Evolutionary conservation across 768 basidiomycete genomes (phyloP), one percentile per base, ranked within the genome.

Genomic region (Hemileccinum impolitum): DNA sequence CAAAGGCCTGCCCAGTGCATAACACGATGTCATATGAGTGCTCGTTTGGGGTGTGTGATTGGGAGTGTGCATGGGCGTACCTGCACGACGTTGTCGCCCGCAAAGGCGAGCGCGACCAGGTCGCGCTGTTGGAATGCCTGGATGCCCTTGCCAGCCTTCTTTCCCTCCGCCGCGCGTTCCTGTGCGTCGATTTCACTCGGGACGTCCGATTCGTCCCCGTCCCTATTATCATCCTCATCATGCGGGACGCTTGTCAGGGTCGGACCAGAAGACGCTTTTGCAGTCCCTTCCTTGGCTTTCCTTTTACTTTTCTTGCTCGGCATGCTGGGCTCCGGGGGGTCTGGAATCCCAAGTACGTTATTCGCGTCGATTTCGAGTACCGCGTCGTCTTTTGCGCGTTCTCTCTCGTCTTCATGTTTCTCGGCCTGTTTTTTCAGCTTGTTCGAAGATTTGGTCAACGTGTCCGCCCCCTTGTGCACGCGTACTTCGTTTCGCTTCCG

Each of bases 81-180:
- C 70, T 88, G 84, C 6, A 96, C 84, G 28, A 98, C 95, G 55
- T 98, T 91, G 67, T 99, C 96, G 3, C 93, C 94, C 2, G 94
- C 95, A 72, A 99, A 99, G 0, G 96, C 96, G 47, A 84, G 82
- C 1, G 94, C 90, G 12, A 99, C 94, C 12, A 98, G 75, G 56
- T 98, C 93, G 34, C 90, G 78, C 66, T 98, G 95, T 64, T 89
- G 76, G 70, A 97, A 93, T 1, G 89, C 87, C 45, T 76, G 79
- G 0, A 80, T 64, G 19, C 72, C 72, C 41, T 62, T 66, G 36
- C 57, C 56, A 60, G 73, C 48, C 63, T 72, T 61, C 77, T 83
- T 37, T 66, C 61, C 56, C 72, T 80, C 45, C 1, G 77, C 58
- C 0, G 61, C 60, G 38, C 70, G 69, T 58, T 88, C 87, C 58